Evolutionary conservation across 768 basidiomycete genomes (phyloP), one percentile per base, ranked within the genome.

Genomic region (Omphalotus guepiniiformis): DNA sequence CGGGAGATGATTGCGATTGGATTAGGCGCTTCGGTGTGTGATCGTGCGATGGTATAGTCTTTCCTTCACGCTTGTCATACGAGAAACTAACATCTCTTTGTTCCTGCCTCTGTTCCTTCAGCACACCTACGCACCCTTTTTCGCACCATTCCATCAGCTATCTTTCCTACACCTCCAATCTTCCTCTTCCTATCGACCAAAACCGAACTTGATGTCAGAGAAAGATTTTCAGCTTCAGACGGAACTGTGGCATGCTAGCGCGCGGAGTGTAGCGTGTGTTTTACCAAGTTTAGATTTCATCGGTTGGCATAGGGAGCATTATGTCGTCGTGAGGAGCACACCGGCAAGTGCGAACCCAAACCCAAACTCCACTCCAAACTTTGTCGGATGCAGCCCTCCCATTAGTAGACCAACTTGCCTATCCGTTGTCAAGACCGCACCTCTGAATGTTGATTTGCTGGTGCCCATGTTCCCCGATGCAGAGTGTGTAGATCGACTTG

Each of bases 291-390:
- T 85, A 25, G 83, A 85, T 62, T 85, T 83, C 52, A 60, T 85
- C 1, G 83, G 83, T n/a, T 85, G 82, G 82, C 79, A 85, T 60
- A 79, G 80, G 30, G 83, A 83, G 64, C 80, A 83, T 59, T 83
- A 80, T 55, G 82, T 80, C 48, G 76, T 84, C 45, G 78, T 78
- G 42, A 70, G 81, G 26, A 53, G 52, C 36, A 61, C 56, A 4
- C 11, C 40, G n/a, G 36, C 21, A 21, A 21, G 6, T 12, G 35
- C n/a, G n/a, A n/a, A n/a, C n/a, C n/a, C n/a, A n/a, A n/a, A n/a
- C n/a, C n/a, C n/a, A n/a, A n/a, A n/a, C n/a, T n/a, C n/a, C n/a
- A n/a, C n/a, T n/a, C n/a, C n/a, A n/a, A n/a, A n/a, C n/a, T n/a
- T n/a, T n/a, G n/a, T n/a, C n/a, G n/a, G n/a, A n/a, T n/a, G n/a